These are phyloP conservation scores for Ambrosiella cleistominuta DNA, from an alignment of 2,329 filamentous ascomycete genomes.

Conservation along the genomic window DNA sequence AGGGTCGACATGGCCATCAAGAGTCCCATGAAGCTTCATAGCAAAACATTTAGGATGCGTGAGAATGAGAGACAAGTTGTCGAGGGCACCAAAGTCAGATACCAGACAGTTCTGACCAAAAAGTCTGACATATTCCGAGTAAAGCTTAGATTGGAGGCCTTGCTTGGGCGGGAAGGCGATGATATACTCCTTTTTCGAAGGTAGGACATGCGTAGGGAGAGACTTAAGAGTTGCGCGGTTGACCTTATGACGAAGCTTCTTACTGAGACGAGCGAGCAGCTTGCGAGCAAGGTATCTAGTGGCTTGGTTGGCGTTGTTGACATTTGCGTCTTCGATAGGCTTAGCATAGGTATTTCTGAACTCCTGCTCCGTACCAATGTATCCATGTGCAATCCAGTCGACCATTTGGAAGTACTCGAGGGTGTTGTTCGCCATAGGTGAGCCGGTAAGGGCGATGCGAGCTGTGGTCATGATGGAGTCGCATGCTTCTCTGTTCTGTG, in stretches of 20 bases:
- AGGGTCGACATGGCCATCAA: neutral
- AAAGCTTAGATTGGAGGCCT: slow-evolving; percentile 43
- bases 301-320: slow-evolving; percentile 36
- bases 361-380: slow-evolving; percentile 48
- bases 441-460: slow-evolving; percentile 72
- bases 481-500: slow-evolving; percentile 36
- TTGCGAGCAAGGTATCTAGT: slow-evolving; percentile 45
- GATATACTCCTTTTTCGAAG: slow-evolving; percentile 65
- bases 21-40: slow-evolving; percentile 17
- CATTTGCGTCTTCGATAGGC: slow-evolving; percentile 58
- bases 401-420: slow-evolving; percentile 76
- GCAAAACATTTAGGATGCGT: slow-evolving; percentile 34
- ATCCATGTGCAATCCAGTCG: slow-evolving; percentile 68
- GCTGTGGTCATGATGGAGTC: slow-evolving; percentile 45
- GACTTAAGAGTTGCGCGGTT: slow-evolving; percentile 53
- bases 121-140: slow-evolving; percentile 29
- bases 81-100: slow-evolving; percentile 20
- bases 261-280: slow-evolving; percentile 52
- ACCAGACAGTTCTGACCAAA: neutral
- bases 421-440: slow-evolving; percentile 70
- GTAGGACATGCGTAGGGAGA: slow-evolving; percentile 44
- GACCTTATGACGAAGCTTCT: slow-evolving; percentile 60
- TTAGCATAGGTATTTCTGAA: slow-evolving; percentile 54
- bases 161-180: slow-evolving; percentile 52
- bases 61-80: slow-evolving; percentile 30